Percentiles rank a stretch among this genome's conserved stretches.
Evolutionary conservation across 2,329 filamentous ascomycete species (phyloP).

Genomic region (Stylonectria norvegica): DNA sequence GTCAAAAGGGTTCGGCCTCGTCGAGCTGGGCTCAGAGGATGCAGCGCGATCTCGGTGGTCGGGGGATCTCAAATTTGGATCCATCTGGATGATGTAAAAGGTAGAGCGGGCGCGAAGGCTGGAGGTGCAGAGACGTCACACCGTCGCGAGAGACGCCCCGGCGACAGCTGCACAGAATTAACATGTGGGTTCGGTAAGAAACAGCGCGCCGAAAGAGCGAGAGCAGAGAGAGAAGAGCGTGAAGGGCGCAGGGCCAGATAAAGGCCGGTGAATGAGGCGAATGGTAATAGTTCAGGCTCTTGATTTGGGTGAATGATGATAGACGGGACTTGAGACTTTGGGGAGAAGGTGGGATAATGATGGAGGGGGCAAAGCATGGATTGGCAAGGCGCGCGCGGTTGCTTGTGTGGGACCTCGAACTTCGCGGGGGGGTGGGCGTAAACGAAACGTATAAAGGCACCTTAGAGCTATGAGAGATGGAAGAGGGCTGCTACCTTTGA

Average conservation of each 20-base stretch:
- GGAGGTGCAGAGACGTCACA: constrained; percentile 47
- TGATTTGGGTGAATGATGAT: constrained; percentile 14
- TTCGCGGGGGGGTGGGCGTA: not conserved
- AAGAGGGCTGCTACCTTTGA: not conserved
- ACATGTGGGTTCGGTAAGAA: constrained; percentile 48
- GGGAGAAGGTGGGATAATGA: constrained; percentile 17
- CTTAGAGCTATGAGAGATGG: constrained; percentile 4
- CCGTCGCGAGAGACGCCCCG: constrained; percentile 53
- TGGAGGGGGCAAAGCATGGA: constrained; percentile 27
- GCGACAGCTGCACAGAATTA: constrained; percentile 52
- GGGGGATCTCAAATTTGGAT: constrained; percentile 47
- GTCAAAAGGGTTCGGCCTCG: constrained; percentile 62
- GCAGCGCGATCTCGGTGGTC: constrained; percentile 56
- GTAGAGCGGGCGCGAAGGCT: constrained; percentile 37
- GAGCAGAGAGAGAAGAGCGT: constrained; percentile 12
- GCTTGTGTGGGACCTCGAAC: constrained; percentile 37
- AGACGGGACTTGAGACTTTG: constrained; percentile 20
- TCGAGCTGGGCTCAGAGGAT: constrained; percentile 61
- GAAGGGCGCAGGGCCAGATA: not conserved
- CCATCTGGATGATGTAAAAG: constrained; percentile 49
- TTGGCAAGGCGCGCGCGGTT: constrained; percentile 32
- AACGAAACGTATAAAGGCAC: too few relatives aligned
- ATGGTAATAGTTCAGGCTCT: constrained; percentile 9
- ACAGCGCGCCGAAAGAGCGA: constrained; percentile 18
- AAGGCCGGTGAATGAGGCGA: constrained; percentile 6